These are phyloP conservation scores for Rugosomyces carneus DNA, from an alignment of 1,284 basidiomycete species.

Conservation along the genomic window DNA sequence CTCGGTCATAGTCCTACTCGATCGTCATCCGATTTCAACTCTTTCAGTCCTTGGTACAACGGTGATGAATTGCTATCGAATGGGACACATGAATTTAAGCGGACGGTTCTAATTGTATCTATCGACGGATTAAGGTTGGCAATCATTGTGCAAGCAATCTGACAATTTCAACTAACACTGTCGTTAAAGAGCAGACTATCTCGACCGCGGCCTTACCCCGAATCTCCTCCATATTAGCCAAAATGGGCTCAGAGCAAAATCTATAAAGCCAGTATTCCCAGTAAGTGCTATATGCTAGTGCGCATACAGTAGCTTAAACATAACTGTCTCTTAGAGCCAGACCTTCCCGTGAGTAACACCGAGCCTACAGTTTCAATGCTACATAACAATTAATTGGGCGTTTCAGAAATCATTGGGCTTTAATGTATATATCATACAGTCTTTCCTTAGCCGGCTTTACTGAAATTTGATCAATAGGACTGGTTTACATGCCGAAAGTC, in stretches of 20 bases:
- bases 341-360: slow-evolving; percentile 73
- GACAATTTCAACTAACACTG: slow-evolving; percentile 5
- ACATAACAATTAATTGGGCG: neutral
- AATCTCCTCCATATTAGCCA: slow-evolving; percentile 73
- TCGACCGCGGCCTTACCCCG: slow-evolving; percentile 77
- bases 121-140: slow-evolving; percentile 79
- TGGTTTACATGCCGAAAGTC: slow-evolving; percentile 80
- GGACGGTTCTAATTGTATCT: slow-evolving; percentile 79
- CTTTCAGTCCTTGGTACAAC: slow-evolving; percentile 29
- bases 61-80: slow-evolving; percentile 47
- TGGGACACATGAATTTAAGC: slow-evolving; percentile 72
- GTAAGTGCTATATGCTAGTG: slow-evolving; percentile 35
- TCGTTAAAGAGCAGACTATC: slow-evolving; percentile 65
- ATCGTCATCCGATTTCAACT: slow-evolving; percentile 2
- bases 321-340: slow-evolving; percentile 55
- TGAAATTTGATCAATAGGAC: slow-evolving; percentile 48
- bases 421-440: slow-evolving; percentile 51
- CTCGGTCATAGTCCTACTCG: slow-evolving; percentile 22
- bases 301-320: slow-evolving; percentile 1
- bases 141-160: neutral
- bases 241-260: slow-evolving; percentile 76
- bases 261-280: slow-evolving; percentile 82
- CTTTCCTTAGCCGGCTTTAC: neutral
- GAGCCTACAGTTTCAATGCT: neutral
- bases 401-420: slow-evolving; percentile 76